Percentiles rank a stretch among this genome's conserved stretches.
phyloP scores from a whole-genome alignment of 805 yeast species.

The Metschnikowia borealis region DNA sequence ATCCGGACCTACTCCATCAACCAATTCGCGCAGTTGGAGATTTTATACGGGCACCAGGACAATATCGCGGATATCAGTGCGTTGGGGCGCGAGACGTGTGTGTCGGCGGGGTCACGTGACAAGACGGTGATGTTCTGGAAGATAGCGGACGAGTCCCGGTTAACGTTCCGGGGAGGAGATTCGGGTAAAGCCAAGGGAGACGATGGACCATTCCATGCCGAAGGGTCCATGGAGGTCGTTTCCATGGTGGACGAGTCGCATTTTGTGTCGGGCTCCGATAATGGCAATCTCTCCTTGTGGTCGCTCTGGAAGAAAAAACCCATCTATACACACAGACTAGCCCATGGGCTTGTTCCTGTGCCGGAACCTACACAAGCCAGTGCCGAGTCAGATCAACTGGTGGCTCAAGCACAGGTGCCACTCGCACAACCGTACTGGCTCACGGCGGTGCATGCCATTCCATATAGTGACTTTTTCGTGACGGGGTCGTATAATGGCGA shows the following conservation, averaged over 20 bases:
- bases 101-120: constrained; percentile 93
- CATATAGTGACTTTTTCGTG: constrained; percentile 78
- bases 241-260: constrained; percentile 89
- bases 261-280: constrained; percentile 93
- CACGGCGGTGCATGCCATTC: constrained; percentile 75
- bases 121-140: constrained; percentile 96
- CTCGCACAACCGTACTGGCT: constrained; percentile 79
- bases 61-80: constrained; percentile 78
- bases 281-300: constrained; percentile 90
- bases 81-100: constrained; percentile 82
- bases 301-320: constrained; percentile 88
- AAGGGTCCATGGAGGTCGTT: constrained; percentile 89
- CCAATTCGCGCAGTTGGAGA: constrained; percentile 86
- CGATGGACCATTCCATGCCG: constrained; percentile 38
- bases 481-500: constrained; percentile 88
- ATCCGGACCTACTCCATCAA: constrained; percentile 82
- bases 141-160: constrained; percentile 88
- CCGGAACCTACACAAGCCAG: constrained; percentile 39
- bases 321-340: constrained; percentile 56
- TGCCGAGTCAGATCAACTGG: constrained; percentile 54
- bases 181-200: constrained; percentile 26
- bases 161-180: constrained; percentile 92
- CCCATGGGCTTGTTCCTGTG: constrained; percentile 68
- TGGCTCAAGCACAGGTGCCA: constrained; percentile 53
- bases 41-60: constrained; percentile 94